Evolutionary conservation across 306 rosid genomes (phyloP).

Genomic region (Bauhinia variegata): DNA sequence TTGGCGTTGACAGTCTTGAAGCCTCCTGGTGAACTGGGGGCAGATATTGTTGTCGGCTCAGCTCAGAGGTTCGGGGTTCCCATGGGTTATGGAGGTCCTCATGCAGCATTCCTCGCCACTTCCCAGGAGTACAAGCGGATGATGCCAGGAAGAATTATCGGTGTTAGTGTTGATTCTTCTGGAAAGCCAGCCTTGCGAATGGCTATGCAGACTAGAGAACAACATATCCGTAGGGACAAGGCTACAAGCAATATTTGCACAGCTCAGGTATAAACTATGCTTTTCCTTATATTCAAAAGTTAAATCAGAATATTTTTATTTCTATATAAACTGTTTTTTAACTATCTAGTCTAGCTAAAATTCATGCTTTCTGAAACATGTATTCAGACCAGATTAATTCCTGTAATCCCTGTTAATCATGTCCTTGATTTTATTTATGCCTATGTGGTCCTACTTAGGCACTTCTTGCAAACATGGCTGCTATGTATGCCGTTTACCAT

Average conservation of each 20-base stretch:
- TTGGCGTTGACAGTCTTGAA: constrained; percentile 86
- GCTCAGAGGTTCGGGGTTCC: constrained; percentile 99
- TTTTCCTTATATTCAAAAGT: not conserved
- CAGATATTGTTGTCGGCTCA: constrained; percentile 96
- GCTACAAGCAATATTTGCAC: constrained; percentile 99
- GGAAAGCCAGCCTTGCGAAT: constrained; percentile 93
- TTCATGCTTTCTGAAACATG: not conserved
- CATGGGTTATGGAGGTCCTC: constrained; percentile 99
- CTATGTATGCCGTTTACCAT: constrained; percentile 97
- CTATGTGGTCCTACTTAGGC: constrained; percentile 50
- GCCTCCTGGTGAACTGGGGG: constrained; percentile 97
- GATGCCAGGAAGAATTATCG: constrained; percentile 99
- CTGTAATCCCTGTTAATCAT: not conserved
- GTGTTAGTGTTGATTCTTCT: constrained; percentile 89
- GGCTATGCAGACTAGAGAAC: constrained; percentile 99
- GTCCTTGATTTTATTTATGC: constrained; percentile 21
- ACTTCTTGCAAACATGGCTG: constrained; percentile 98
- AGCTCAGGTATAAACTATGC: constrained; percentile 75
- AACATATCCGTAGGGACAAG: constrained; percentile 97
- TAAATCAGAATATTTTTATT: no score
- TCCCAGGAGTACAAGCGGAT: constrained; percentile 98
- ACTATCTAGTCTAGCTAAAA: constrained; percentile 1
- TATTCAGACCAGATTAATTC: no score
- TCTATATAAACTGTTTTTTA: not conserved
- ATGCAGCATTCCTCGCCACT: constrained; percentile 97